Conservation (phyloP, 1,284 basidiomycete genomes). For the Austroboletus novae-zelandiae region DNA sequence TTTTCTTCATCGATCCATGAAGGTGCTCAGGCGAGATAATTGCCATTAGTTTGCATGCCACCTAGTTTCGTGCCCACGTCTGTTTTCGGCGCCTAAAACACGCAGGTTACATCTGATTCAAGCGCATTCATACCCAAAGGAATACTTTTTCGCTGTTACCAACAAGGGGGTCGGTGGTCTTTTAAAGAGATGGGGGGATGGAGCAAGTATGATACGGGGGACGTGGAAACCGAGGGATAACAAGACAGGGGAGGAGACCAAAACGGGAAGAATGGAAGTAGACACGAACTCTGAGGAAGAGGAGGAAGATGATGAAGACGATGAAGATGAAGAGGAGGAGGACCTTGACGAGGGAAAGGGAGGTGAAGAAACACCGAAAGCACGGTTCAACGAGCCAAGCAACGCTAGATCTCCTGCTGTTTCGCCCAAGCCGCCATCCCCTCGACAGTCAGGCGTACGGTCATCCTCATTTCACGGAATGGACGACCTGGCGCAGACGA, state of each 20-base stretch:
- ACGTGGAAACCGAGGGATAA: slow-evolving; percentile 58
- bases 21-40: background rate
- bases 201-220: slow-evolving; percentile 69
- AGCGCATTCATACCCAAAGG: slow-evolving; percentile 78
- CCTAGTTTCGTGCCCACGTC: slow-evolving; percentile 57
- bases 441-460: slow-evolving; percentile 10
- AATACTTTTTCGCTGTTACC: slow-evolving; percentile 86
- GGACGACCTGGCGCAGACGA: slow-evolving; percentile 45
- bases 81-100: slow-evolving; percentile 75
- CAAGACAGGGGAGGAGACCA: slow-evolving; percentile 2
- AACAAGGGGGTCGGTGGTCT: slow-evolving; percentile 84
- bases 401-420: slow-evolving; percentile 20
- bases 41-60: slow-evolving; percentile 76
- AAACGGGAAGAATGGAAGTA: slow-evolving; percentile 27
- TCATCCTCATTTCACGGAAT: slow-evolving; percentile 24
- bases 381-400: slow-evolving; percentile 17
- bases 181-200: slow-evolving; percentile 73
- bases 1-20: slow-evolving; percentile 1
- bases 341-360: slow-evolving; percentile 24
- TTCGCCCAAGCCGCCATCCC: slow-evolving; percentile 21
- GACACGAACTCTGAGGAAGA: slow-evolving; percentile 30
- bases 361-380: slow-evolving; percentile 29
- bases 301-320: slow-evolving; percentile 11
- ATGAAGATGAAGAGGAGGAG: slow-evolving; percentile 22
- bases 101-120: slow-evolving; percentile 81